phyloP scores from a whole-genome alignment of 768 basidiomycete species.

The Gloeostereum incarnatum region DNA sequence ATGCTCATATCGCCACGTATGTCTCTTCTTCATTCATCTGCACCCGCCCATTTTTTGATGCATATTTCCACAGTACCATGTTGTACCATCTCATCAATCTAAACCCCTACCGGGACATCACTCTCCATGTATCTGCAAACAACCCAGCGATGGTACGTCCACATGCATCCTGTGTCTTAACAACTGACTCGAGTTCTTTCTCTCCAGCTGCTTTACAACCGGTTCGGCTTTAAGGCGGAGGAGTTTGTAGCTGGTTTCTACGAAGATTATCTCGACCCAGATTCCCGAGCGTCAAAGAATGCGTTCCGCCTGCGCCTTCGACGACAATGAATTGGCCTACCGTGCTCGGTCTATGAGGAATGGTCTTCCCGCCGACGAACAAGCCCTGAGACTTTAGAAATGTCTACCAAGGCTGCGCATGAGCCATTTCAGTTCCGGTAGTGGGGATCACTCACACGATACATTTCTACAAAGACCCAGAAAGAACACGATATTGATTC shows the following conservation, averaged over 20 bases:
- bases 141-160: constrained; percentile 65
- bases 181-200: not conserved
- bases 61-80: constrained; percentile 44
- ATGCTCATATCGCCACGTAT: constrained; percentile 70
- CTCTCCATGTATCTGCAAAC: constrained; percentile 74
- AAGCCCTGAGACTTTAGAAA: too few species aligned
- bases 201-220: constrained; percentile 68
- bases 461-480: too few species aligned
- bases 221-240: constrained; percentile 83
- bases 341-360: too few species aligned
- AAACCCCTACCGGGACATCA: constrained; percentile 72
- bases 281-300: constrained; percentile 69
- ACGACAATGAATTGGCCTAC: too few species aligned
- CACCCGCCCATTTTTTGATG: not conserved
- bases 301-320: constrained; percentile 72
- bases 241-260: constrained; percentile 80
- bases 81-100: constrained; percentile 64
- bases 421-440: too few species aligned
- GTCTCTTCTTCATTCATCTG: constrained; percentile 3
- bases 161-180: not conserved
- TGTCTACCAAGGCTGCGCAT: too few species aligned
- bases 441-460: too few species aligned
- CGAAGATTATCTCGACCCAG: constrained; percentile 62
- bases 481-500: too few species aligned
- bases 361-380: too few species aligned